A percentile compares a stretch with the other conserved stretches of the same genome.
Evolutionary conservation across 768 basidiomycete genomes (phyloP).

Genomic region (Cyathus striatus): DNA sequence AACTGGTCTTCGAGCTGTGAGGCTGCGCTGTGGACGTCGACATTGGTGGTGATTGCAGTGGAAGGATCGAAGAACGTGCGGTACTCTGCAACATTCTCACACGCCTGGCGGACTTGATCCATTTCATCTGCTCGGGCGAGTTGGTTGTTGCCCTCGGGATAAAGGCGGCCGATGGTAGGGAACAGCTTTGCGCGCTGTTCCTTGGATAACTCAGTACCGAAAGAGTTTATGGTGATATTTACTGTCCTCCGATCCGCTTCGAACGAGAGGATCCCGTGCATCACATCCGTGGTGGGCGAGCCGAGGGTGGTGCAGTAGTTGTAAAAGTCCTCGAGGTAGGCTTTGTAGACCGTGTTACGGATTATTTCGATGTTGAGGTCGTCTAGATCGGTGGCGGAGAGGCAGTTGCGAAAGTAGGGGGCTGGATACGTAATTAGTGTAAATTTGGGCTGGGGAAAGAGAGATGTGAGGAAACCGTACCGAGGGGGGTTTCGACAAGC

Average conservation of each 20-base stretch:
- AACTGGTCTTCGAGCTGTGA: conserved; percentile 88
- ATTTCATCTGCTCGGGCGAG: conserved; percentile 93
- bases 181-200: conserved; percentile 93
- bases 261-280: conserved; percentile 88
- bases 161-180: conserved; percentile 89
- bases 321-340: conserved; percentile 97
- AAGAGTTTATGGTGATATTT: conserved; percentile 99
- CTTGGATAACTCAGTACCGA: conserved; percentile 91
- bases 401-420: conserved; percentile 94
- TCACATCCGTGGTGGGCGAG: conserved; percentile 84
- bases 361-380: conserved; percentile 99
- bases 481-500: conserved; percentile 94
- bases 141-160: conserved; percentile 92
- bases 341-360: conserved; percentile 97
- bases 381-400: conserved; percentile 93
- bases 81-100: conserved; percentile 89
- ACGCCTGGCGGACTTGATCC: conserved; percentile 84
- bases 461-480: conserved; percentile 38
- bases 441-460: not conserved
- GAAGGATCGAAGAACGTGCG: conserved; percentile 74
- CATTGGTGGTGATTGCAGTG: conserved; percentile 24
- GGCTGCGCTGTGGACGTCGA: conserved; percentile 43
- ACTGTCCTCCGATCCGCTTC: conserved; percentile 96
- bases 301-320: conserved; percentile 75
- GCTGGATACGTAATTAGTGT: conserved; percentile 34